Evolutionary conservation across 176 grass and related monocot genomes (phyloP).

Genomic region (Calamus simplicifolius): DNA sequence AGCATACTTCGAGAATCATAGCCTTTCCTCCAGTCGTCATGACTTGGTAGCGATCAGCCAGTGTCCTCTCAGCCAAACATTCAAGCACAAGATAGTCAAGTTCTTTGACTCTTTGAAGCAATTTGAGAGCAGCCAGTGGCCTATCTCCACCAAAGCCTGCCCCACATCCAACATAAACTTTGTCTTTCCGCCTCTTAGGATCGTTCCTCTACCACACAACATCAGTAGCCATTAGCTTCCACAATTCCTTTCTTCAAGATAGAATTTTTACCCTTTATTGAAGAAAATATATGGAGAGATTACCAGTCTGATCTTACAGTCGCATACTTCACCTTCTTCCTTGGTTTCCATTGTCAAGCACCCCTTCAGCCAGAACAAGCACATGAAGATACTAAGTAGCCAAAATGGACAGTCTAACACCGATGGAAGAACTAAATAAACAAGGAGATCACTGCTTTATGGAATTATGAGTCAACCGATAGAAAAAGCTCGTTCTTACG

Average conservation of each 20-base stretch:
- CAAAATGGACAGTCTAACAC: no score
- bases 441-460: no score
- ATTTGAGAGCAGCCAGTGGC: constrained; percentile 54
- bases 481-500: no score
- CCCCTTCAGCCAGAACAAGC: background rate
- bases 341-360: constrained; percentile 6
- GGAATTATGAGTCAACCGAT: no score
- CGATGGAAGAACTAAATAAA: no score
- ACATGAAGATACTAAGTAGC: no score
- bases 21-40: constrained; percentile 61
- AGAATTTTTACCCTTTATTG: background rate
- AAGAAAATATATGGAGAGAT: constrained; percentile 1
- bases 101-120: constrained; percentile 59
- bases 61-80: constrained; percentile 88
- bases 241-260: background rate
- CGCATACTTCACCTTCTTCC: background rate
- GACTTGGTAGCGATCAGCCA: constrained; percentile 60
- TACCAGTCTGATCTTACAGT: constrained; percentile 10
- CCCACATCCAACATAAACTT: constrained; percentile 71
- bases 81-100: constrained; percentile 87
- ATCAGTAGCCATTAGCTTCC: background rate
- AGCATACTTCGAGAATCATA: constrained; percentile 67
- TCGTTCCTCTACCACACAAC: constrained; percentile 40
- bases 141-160: constrained; percentile 90
- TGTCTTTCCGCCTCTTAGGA: constrained; percentile 49